A percentile compares a stretch with the other conserved stretches of the same genome.
phyloP scores from a whole-genome alignment of 1,284 basidiomycete species.

The Inonotus obliquus region DNA sequence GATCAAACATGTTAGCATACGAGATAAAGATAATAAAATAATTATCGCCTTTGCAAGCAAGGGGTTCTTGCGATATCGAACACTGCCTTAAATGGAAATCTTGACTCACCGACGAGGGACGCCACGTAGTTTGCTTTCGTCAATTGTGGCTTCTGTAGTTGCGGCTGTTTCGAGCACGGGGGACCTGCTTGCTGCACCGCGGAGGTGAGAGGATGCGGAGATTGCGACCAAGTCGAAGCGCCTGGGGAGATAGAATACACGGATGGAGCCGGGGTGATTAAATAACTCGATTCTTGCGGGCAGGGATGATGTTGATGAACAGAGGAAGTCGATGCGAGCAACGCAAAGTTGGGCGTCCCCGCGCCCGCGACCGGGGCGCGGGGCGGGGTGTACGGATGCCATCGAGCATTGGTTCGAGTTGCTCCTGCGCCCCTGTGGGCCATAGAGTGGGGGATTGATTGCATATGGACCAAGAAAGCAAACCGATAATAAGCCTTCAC shows the following conservation, averaged over 20 bases:
- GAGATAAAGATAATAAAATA: slow-evolving; percentile 10
- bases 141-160: slow-evolving; percentile 33
- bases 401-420: slow-evolving; percentile 17
- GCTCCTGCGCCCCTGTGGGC: slow-evolving; percentile 19
- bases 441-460: slow-evolving; percentile 18
- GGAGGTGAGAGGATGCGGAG: slow-evolving; percentile 36
- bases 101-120: slow-evolving; percentile 60
- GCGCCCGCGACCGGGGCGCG: slow-evolving; percentile 7
- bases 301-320: slow-evolving; percentile 30
- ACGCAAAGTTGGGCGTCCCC: slow-evolving; percentile 20
- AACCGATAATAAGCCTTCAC: slow-evolving; percentile 7
- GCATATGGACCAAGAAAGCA: slow-evolving; percentile 11
- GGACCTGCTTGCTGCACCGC: slow-evolving; percentile 28
- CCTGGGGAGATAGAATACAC: slow-evolving; percentile 44
- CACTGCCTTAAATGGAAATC: background rate
- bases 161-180: slow-evolving; percentile 32
- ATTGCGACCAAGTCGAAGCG: slow-evolving; percentile 27
- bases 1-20: slow-evolving; percentile 21
- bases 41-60: background rate
- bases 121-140: slow-evolving; percentile 60
- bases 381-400: slow-evolving; percentile 20
- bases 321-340: slow-evolving; percentile 31
- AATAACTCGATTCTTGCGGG: slow-evolving; percentile 42
- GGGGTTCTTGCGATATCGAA: background rate
- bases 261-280: slow-evolving; percentile 58